Percentiles rank a stretch among this genome's conserved stretches.
These are phyloP conservation scores for Bertia moriformis DNA, from an alignment of 2,329 filamentous ascomycete species.

Conservation along the genomic window DNA sequence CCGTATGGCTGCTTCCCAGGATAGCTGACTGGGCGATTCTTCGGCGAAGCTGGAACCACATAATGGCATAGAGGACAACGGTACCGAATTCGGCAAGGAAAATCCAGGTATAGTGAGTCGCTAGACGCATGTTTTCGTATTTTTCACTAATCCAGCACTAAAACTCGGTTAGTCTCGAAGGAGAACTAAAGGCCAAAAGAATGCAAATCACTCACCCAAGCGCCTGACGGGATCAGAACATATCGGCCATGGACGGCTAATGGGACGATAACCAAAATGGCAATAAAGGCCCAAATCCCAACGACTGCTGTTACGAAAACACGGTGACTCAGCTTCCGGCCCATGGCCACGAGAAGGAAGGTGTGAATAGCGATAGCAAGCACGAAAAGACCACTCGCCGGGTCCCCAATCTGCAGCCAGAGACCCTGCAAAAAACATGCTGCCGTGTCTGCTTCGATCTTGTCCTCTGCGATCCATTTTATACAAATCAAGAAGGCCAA, in stretches of 20 bases:
- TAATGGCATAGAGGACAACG: slow-evolving; percentile 28
- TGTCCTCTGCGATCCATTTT: slow-evolving; percentile 29
- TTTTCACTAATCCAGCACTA: slow-evolving; percentile 36
- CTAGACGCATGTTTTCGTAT: slow-evolving; percentile 27
- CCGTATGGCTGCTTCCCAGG: slow-evolving; percentile 4
- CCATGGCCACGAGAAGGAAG: slow-evolving; percentile 30
- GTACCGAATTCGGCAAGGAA: slow-evolving; percentile 36
- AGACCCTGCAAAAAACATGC: slow-evolving; percentile 38
- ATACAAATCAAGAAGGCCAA: slow-evolving; percentile 32
- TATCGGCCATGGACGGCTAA: slow-evolving; percentile 23
- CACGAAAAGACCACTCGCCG: slow-evolving; percentile 36
- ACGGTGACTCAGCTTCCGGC: slow-evolving; percentile 21
- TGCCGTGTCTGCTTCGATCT: slow-evolving; percentile 25
- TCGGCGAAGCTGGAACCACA: slow-evolving; percentile 14
- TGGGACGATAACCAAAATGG: slow-evolving; percentile 26
- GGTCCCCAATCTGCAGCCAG: slow-evolving; percentile 36
- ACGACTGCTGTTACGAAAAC: slow-evolving; percentile 22
- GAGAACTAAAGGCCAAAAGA: neutral
- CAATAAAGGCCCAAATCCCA: slow-evolving; percentile 24
- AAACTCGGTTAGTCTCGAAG: slow-evolving; percentile 2
- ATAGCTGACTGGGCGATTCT: slow-evolving; percentile 5
- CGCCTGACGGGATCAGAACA: slow-evolving; percentile 32
- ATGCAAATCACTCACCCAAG: slow-evolving; percentile 22
- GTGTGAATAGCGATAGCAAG: slow-evolving; percentile 37
- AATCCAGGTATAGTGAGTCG: slow-evolving; percentile 38